Conservation (phyloP, 345 rosid species). For the Ricinus communis region DNA sequence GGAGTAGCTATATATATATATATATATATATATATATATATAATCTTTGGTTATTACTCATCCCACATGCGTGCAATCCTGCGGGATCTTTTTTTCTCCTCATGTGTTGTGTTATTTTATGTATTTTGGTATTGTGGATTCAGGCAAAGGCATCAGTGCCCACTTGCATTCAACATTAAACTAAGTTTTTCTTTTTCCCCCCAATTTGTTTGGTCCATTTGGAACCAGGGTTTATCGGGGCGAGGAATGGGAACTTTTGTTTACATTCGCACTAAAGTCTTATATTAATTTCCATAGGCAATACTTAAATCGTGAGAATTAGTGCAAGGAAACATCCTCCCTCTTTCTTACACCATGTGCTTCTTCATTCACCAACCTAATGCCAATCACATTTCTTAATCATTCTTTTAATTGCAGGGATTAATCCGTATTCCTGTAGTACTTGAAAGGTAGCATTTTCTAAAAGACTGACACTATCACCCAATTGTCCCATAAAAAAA, state of each 20-base stretch:
- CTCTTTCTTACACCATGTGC: conserved; percentile 41
- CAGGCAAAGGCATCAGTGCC: background rate
- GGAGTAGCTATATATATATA: no score
- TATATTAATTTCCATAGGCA: background rate
- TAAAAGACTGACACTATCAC: conserved; percentile 15
- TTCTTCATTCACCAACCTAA: conserved; percentile 3
- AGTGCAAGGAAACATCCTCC: conserved; percentile 41
- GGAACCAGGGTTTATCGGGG: conserved; percentile 24
- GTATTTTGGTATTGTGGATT: background rate
- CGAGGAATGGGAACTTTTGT: conserved; percentile 7
- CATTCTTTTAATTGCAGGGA: conserved; percentile 22
- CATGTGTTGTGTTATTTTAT: background rate
- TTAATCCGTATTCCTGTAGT: conserved; percentile 32
- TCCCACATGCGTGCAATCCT: conserved; percentile 16
- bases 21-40: no score
- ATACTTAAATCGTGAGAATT: conserved; percentile 6
- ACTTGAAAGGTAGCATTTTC: conserved; percentile 23
- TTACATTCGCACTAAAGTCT: background rate
- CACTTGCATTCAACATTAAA: conserved; percentile 8
- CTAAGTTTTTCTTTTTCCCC: no score
- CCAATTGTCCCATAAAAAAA: conserved; percentile 12
- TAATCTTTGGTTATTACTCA: conserved; percentile 1
- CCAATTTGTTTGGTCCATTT: background rate
- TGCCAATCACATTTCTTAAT: conserved; percentile 6
- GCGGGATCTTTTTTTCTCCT: background rate